A percentile compares a stretch with the other conserved stretches of the same genome.
Conservation (phyloP, 1,284 basidiomycete genomes). For the Coniferiporia sulphurascens region DNA sequence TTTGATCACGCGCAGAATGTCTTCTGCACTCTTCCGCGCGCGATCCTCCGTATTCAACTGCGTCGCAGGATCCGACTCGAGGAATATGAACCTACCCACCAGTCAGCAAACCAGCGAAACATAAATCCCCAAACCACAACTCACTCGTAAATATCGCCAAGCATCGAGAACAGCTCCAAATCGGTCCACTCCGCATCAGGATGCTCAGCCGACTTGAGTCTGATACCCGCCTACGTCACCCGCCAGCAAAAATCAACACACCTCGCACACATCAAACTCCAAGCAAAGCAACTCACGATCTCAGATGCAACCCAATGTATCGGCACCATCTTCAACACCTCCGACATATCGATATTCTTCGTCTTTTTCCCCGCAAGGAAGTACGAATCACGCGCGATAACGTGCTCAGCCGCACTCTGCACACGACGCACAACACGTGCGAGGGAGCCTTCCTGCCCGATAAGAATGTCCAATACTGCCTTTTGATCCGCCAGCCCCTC, state of each 20-base stretch:
- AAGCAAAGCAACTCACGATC: conserved; percentile 42
- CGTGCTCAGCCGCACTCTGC: conserved; percentile 50
- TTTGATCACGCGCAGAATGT: conserved; percentile 56
- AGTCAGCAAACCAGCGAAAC: not conserved
- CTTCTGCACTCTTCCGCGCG: conserved; percentile 46
- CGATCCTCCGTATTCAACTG: conserved; percentile 49
- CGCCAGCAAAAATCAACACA: not conserved
- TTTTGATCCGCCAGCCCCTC: conserved; percentile 42
- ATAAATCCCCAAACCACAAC: conserved; percentile 24
- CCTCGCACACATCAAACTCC: not conserved
- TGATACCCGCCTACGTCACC: conserved; percentile 56
- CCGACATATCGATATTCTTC: conserved; percentile 58
- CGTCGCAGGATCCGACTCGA: conserved; percentile 58
- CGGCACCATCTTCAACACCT: conserved; percentile 64
- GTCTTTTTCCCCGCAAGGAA: conserved; percentile 45
- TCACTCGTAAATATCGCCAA: conserved; percentile 66
- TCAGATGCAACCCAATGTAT: conserved; percentile 64
- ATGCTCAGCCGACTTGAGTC: conserved; percentile 56
- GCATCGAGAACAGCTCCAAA: conserved; percentile 54
- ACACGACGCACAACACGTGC: conserved; percentile 56
- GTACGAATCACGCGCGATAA: conserved; percentile 52
- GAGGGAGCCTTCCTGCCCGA: conserved; percentile 34
- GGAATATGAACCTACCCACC: conserved; percentile 57
- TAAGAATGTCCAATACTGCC: conserved; percentile 45
- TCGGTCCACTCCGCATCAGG: conserved; percentile 57